Evolutionary conservation across 1,284 basidiomycete genomes (phyloP).

Genomic region (Boletus nobilissimus): DNA sequence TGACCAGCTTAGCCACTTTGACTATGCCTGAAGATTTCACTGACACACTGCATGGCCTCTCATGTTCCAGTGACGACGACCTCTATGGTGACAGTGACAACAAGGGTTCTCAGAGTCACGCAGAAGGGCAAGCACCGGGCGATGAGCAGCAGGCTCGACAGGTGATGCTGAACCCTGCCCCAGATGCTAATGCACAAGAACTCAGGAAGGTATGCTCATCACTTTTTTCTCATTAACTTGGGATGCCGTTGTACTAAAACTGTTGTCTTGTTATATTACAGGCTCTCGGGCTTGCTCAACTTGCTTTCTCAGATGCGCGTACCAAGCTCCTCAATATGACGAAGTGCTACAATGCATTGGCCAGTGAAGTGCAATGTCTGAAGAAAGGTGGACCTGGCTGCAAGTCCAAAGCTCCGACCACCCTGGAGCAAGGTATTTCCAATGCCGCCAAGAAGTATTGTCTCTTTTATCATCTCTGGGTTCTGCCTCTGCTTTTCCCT

Average conservation of each 20-base stretch:
- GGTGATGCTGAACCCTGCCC: neutral
- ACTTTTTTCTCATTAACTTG: neutral
- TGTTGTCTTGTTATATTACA: neutral
- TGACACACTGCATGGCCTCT: neutral
- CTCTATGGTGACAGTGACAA: neutral
- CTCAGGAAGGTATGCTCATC: conserved; percentile 2
- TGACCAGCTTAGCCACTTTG: neutral
- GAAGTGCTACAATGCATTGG: neutral
- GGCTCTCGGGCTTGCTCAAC: conserved; percentile 6
- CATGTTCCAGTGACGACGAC: neutral
- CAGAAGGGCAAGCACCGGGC: neutral
- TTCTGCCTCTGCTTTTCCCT: conserved; percentile 1
- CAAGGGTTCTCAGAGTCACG: neutral
- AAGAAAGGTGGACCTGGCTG: neutral
- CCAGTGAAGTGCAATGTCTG: neutral
- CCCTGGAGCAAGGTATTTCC: conserved; percentile 5
- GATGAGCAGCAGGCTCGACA: neutral
- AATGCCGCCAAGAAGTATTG: conserved; percentile 12
- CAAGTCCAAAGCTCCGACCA: neutral
- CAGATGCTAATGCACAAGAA: conserved; percentile 9
- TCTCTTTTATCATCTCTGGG: conserved; percentile 17
- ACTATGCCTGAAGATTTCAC: neutral
- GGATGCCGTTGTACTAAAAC: neutral
- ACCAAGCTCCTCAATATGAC: conserved; percentile 10
- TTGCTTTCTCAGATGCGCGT: neutral